These are phyloP conservation scores for Pseudoturritis turrita DNA, from an alignment of 345 rosid species.

Conservation along the genomic window DNA sequence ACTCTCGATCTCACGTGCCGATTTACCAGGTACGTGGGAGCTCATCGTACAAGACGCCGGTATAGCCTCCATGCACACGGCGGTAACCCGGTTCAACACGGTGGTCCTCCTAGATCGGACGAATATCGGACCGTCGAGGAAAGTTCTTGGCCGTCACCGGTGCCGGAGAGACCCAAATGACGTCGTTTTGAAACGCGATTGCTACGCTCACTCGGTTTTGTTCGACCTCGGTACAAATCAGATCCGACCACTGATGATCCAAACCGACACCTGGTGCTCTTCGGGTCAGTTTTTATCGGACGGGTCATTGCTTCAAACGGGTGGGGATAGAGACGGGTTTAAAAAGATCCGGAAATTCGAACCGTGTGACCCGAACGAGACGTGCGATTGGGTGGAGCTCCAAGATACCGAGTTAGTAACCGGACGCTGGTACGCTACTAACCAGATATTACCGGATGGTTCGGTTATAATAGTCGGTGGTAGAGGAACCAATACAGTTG, in stretches of 20 bases:
- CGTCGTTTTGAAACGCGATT: constrained; percentile 52
- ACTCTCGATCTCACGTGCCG: constrained; percentile 28
- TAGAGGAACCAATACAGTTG: constrained; percentile 53
- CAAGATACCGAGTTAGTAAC: constrained; percentile 37
- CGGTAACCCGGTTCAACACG: constrained; percentile 92
- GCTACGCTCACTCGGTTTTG: constrained; percentile 70
- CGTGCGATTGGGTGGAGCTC: constrained; percentile 71
- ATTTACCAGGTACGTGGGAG: constrained; percentile 87
- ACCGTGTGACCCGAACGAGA: constrained; percentile 41
- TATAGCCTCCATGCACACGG: constrained; percentile 93
- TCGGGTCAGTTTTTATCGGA: constrained; percentile 70
- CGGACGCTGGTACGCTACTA: constrained; percentile 69
- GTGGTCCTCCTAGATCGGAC: constrained; percentile 85
- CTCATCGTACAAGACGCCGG: constrained; percentile 66
- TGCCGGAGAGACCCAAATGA: constrained; percentile 60
- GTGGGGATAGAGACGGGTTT: constrained; percentile 57
- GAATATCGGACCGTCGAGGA: constrained; percentile 74
- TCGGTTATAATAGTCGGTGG: constrained; percentile 71
- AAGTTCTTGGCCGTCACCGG: constrained; percentile 45
- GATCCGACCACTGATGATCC: constrained; percentile 58
- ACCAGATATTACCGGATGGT: constrained; percentile 74
- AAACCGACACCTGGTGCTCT: constrained; percentile 78
- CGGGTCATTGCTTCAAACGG: constrained; percentile 71
- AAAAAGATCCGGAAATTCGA: constrained; percentile 54
- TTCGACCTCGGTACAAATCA: constrained; percentile 46